A percentile compares a stretch with the other conserved stretches of the same genome.
Conservation (phyloP, 208 protist genomes). For the Kentomonas sorsogonicus region DNA sequence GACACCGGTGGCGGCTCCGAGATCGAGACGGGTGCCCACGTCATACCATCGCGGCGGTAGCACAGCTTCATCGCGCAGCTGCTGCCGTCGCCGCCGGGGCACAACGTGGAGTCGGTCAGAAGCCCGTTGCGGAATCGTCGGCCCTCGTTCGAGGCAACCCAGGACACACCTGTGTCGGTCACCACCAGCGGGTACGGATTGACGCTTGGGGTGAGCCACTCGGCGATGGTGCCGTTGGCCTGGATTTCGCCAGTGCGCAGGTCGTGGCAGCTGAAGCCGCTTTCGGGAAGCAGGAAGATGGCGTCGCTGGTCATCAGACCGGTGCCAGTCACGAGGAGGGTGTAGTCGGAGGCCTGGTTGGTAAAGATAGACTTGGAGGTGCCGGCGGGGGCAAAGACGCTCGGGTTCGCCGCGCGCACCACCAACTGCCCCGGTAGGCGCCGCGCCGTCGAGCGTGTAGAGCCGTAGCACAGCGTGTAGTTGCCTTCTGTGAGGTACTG, state of each 20-base stretch:
- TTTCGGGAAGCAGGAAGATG: slow-evolving; percentile 66
- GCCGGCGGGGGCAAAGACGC: slow-evolving; percentile 27
- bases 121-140: slow-evolving; percentile 67
- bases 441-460: slow-evolving; percentile 20
- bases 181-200: slow-evolving; percentile 42
- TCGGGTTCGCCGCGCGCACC: slow-evolving; percentile 60
- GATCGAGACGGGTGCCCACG: slow-evolving; percentile 74
- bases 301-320: slow-evolving; percentile 41
- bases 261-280: slow-evolving; percentile 81
- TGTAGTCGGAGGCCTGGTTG: slow-evolving; percentile 68
- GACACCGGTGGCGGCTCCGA: slow-evolving; percentile 16
- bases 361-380: slow-evolving; percentile 40
- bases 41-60: slow-evolving; percentile 58
- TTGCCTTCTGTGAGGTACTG: slow-evolving; percentile 50
- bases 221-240: slow-evolving; percentile 40
- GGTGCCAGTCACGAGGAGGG: slow-evolving; percentile 53
- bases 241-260: slow-evolving; percentile 49
- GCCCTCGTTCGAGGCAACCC: slow-evolving; percentile 55
- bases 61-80: slow-evolving; percentile 78
- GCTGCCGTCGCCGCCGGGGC: slow-evolving; percentile 28
- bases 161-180: slow-evolving; percentile 38
- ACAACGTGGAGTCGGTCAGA: slow-evolving; percentile 44
- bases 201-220: slow-evolving; percentile 62
- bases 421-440: slow-evolving; percentile 62
- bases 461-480: slow-evolving; percentile 82